Base-by-base conservation (phyloP, 495 filamentous ascomycete genomes). In the Hypoxylon perforatum region DNA sequence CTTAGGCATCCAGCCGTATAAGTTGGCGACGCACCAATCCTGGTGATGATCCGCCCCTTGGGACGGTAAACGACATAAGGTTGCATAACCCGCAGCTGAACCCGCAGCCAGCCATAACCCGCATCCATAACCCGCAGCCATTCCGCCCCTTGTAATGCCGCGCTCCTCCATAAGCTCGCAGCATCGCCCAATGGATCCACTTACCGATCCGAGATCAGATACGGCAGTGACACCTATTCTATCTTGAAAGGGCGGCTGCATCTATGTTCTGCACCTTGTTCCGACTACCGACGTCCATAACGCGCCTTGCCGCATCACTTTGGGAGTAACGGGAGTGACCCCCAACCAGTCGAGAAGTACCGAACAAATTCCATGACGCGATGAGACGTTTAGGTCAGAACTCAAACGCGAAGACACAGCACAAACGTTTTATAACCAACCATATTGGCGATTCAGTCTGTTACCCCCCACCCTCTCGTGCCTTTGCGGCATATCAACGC, bases 121-220 rank as follows among this genome's bases (percentile, higher is more conserved):
- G 25, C 25, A 3, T 8, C 25, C n/a, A n/a, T 28, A 8, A 28
- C 25, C 52, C 63, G 51, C 55, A 47, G 61, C 57, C 5, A 52
- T 12, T 57, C 45, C 52, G 42, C 47, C 19, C 22, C 39, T 47
- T 10, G 25, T 41, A 18, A 38, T 35, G 38, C 36, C 22, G 35
- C 30, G 30, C 30, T 33, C 7, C 30, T 33, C 30, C 30, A 3
- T 10, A 10, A 5, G 30, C 30, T 10, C 30, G 11, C 25, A 28
- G 59, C 39, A 21, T 36, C 28, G 30, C n/a, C 23, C 35, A 10
- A 3, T 38, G 7, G 51, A 44, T 49, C 28, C 38, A 36, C 18
- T 38, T 54, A 55, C 63, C 54, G 65, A 49, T 69, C 65, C 60
- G 59, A 63, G 54, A 60, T 63, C 59, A 59, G 35, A 39, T 50